These are phyloP conservation scores for Entelexis paramagnoliae DNA, from an alignment of 1,139 yeast genomes.

Conservation along the genomic window DNA sequence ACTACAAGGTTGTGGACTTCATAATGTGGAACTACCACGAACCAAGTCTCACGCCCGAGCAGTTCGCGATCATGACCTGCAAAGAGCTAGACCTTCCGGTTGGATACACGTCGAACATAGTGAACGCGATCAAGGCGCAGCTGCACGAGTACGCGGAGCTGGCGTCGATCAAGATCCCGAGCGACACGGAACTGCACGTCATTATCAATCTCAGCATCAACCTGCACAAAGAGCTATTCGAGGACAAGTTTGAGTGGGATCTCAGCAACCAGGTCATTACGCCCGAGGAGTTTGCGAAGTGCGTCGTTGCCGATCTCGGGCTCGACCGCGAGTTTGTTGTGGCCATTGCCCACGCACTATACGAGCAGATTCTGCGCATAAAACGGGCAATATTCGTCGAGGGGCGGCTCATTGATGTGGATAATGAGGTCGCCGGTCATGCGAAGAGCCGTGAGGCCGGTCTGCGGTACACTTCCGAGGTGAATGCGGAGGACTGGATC, in stretches of 20 bases:
- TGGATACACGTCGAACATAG: constrained; percentile 51
- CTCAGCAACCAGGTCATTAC: constrained; percentile 47
- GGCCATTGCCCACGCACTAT: constrained; percentile 78
- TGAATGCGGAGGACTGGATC: constrained; percentile 69
- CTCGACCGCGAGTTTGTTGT: constrained; percentile 77
- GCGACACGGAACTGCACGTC: constrained; percentile 60
- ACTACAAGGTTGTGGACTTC: constrained; percentile 56
- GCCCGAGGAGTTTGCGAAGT: constrained; percentile 76
- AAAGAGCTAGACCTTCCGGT: constrained; percentile 72
- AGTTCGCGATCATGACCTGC: constrained; percentile 69
- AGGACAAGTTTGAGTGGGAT: constrained; percentile 95
- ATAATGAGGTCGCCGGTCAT: constrained; percentile 50
- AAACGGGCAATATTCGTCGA: constrained; percentile 73
- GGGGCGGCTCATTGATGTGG: constrained; percentile 50
- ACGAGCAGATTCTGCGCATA: constrained; percentile 65
- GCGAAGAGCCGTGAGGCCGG: constrained; percentile 43
- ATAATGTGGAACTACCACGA: constrained; percentile 89
- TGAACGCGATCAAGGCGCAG: constrained; percentile 66
- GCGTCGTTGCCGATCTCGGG: constrained; percentile 77
- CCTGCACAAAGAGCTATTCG: constrained; percentile 71
- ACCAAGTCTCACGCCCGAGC: constrained; percentile 61
- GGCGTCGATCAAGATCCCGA: constrained; percentile 53
- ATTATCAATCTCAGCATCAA: constrained; percentile 74
- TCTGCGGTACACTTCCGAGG: constrained; percentile 49
- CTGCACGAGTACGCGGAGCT: constrained; percentile 61